These are phyloP conservation scores for Endotrypanum monterogeii DNA, from an alignment of 208 protist genomes.

Conservation along the genomic window DNA sequence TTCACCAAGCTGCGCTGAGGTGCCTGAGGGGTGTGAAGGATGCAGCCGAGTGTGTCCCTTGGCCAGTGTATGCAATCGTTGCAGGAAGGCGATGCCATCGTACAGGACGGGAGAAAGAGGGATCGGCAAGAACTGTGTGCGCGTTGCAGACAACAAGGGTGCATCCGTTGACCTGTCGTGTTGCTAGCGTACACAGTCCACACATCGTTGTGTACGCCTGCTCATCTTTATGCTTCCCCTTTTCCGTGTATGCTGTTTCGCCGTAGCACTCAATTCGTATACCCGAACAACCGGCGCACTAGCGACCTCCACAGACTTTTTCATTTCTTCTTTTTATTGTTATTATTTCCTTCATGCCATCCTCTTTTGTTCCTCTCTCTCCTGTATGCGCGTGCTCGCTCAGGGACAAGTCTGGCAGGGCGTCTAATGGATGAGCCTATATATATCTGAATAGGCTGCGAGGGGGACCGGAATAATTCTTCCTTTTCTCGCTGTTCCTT, in stretches of 20 bases:
- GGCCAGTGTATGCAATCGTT: not conserved
- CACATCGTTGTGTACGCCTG: not conserved
- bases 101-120: not conserved
- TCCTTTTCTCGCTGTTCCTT: not conserved
- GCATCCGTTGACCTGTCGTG: not conserved
- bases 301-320: not conserved
- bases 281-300: not conserved
- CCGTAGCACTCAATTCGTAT: not conserved
- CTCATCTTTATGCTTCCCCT: not conserved
- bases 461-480: not conserved
- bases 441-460: not conserved
- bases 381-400: not conserved
- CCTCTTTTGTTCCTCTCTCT: not conserved
- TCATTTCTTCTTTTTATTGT: not conserved
- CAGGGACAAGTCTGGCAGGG: not conserved
- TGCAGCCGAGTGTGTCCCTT: not conserved
- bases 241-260: not conserved
- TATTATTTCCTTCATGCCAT: not conserved
- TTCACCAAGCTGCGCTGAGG: constrained; percentile 91
- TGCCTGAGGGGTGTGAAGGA: not conserved
- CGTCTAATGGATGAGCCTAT: not conserved
- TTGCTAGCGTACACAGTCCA: not conserved
- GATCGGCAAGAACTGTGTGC: not conserved
- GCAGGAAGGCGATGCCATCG: not conserved
- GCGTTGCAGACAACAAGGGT: not conserved